Percentiles rank a stretch among this genome's conserved stretches.
Evolutionary conservation across 2,329 filamentous ascomycete genomes (phyloP).

Genomic region (Didymella keratinophila): DNA sequence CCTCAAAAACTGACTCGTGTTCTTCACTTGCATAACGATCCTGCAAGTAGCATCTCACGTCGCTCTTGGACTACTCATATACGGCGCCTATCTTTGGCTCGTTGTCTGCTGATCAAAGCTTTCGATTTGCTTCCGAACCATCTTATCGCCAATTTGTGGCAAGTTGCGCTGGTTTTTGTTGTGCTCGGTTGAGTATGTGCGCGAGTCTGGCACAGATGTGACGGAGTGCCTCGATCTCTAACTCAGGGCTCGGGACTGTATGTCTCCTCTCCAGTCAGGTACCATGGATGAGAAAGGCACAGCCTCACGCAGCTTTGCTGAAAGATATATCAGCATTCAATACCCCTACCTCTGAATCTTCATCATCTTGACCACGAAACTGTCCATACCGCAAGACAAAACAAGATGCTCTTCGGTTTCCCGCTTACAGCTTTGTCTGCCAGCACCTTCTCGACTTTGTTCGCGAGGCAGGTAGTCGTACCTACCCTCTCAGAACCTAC

Average conservation of each 20-base stretch:
- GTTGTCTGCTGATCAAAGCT: neutral
- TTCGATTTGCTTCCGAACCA: neutral
- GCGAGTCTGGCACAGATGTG: neutral
- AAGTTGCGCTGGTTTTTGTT: neutral
- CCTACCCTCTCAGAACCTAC: neutral
- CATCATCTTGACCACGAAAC: too few relatives aligned
- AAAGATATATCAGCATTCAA: too few relatives aligned
- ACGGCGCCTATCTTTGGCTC: neutral
- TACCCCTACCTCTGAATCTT: neutral
- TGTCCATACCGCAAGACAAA: neutral
- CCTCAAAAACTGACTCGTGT: neutral
- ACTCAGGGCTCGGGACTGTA: neutral
- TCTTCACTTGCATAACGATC: neutral
- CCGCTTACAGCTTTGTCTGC: neutral
- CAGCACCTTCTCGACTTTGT: neutral
- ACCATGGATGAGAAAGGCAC: neutral
- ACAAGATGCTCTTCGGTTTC: neutral
- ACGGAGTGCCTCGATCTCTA: neutral
- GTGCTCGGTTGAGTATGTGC: neutral
- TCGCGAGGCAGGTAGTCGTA: neutral
- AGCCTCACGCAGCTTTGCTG: neutral
- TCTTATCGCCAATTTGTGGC: neutral
- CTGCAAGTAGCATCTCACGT: neutral
- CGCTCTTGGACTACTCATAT: neutral
- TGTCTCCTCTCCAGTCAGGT: neutral